Base-by-base conservation (phyloP, 208 protist genomes). In the Crithidia thermophila region DNA sequence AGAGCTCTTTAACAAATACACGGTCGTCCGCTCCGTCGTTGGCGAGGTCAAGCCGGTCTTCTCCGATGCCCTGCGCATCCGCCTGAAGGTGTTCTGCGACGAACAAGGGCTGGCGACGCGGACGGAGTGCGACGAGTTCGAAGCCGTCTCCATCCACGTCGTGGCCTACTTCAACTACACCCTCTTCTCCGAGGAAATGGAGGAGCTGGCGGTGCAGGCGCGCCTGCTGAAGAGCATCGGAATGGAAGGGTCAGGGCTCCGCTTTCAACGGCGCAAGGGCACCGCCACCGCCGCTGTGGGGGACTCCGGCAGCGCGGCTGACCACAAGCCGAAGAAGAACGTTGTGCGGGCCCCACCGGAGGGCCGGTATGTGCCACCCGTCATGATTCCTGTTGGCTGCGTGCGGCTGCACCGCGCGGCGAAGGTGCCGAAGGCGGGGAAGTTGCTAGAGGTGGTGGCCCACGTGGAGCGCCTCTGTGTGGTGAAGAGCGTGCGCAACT, bases 391-490 rank as follows among this genome's bases (percentile, higher is more conserved):
- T 4, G 58, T 79, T 18, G 71, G 66, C 20, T 70, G 67, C 23
- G 43, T 81, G 33, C 72, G 70, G 7, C 69, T 77, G 33, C 73
- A 67, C 18, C 73, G 73, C n/a, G 67, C 72, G 2, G 60, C 68
- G 10, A 72, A 65, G 37, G 64, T 53, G 25, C 50, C 60, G 9
- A 45, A 68, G 25, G 60, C 72, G 5, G 78, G 78, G 4, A 65
- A 71, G 40, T 57, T 79, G 36, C 30, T 56, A 18, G 72, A 77
- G 67, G 63, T 79, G 31, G 62, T 84, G 0, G 78, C 65, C 1
- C 73, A 73, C 21, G 67, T 84, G n/a, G 82, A 82, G 45, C 75
- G 75, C 3, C 36, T 84, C 40, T 88, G 82, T 49, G 75, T 84
- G 47, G 62, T 67, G 31, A 39, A 11, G 39, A 42, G 51, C 23